phyloP scores from a whole-genome alignment of 2,329 filamentous ascomycete species.

The Cladosporium sphaerospermum region DNA sequence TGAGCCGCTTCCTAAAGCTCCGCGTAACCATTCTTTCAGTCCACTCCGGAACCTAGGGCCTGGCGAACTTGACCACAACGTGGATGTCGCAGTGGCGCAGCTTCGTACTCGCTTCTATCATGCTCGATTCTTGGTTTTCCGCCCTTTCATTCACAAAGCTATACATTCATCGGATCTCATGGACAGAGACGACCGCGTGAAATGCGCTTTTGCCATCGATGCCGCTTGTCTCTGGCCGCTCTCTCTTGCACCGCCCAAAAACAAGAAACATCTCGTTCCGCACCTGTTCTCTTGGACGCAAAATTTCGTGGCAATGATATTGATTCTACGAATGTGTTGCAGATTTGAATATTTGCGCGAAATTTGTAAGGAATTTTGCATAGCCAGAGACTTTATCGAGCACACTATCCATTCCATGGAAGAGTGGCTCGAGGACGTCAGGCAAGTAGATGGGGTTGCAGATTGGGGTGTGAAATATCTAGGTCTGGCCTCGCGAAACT shows the following conservation, averaged over 20 bases:
- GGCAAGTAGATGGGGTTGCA: slow-evolving; percentile 48
- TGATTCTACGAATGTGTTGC: slow-evolving; percentile 51
- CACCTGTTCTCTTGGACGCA: not conserved
- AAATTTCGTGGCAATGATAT: slow-evolving; percentile 38
- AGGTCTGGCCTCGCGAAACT: slow-evolving; percentile 34
- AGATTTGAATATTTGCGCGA: slow-evolving; percentile 46
- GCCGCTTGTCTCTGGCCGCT: slow-evolving; percentile 36
- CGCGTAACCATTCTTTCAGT: slow-evolving; percentile 33
- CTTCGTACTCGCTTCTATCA: slow-evolving; percentile 55
- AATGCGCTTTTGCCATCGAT: slow-evolving; percentile 51
- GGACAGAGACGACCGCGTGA: slow-evolving; percentile 30
- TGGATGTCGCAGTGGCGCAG: slow-evolving; percentile 52
- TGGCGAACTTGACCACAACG: slow-evolving; percentile 43
- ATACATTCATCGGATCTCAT: slow-evolving; percentile 51
- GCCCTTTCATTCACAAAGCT: slow-evolving; percentile 54
- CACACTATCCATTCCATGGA: slow-evolving; percentile 50
- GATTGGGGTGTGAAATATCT: slow-evolving; percentile 51
- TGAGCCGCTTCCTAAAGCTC: slow-evolving; percentile 39
- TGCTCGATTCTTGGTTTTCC: slow-evolving; percentile 51
- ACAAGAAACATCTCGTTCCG: not conserved
- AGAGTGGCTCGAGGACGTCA: slow-evolving; percentile 55
- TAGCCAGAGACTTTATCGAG: slow-evolving; percentile 42
- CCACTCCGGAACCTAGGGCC: not conserved
- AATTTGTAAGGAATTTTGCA: slow-evolving; percentile 44
- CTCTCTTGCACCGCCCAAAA: slow-evolving; percentile 8